phyloP scores from a whole-genome alignment of 768 basidiomycete species.

The Arthromyces matolae region DNA sequence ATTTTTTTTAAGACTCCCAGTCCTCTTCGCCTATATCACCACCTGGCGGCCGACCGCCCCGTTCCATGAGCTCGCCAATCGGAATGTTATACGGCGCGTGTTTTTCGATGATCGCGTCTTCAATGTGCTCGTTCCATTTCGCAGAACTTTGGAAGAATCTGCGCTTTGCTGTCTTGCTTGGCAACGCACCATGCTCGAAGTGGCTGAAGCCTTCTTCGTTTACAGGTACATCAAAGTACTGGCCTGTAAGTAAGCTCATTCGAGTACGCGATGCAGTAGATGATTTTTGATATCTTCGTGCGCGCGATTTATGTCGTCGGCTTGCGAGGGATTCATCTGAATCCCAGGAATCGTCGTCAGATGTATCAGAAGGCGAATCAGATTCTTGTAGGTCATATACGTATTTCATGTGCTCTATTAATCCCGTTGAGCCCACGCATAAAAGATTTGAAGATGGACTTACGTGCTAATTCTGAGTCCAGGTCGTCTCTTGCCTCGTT shows the following conservation, averaged over 20 bases:
- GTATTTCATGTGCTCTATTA: constrained; percentile 60
- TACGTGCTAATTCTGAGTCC: constrained; percentile 67
- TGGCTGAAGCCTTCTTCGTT: constrained; percentile 43
- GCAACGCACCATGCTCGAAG: constrained; percentile 35
- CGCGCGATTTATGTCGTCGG: constrained; percentile 34
- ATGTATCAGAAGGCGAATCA: constrained; percentile 44
- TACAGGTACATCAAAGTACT: constrained; percentile 49
- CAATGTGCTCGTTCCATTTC: constrained; percentile 32
- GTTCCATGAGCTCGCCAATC: constrained; percentile 23
- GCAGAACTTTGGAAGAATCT: constrained; percentile 56
- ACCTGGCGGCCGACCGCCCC: constrained; percentile 17
- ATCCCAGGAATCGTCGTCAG: constrained; percentile 41
- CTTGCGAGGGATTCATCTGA: constrained; percentile 25
- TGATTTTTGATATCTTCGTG: constrained; percentile 15
- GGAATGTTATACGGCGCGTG: constrained; percentile 11
- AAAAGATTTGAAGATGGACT: constrained; percentile 23
- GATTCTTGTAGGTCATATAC: constrained; percentile 57
- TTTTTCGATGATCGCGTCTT: constrained; percentile 18
- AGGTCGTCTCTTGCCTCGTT: constrained; percentile 56
- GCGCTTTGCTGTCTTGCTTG: constrained; percentile 40
- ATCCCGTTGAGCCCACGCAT: background rate
- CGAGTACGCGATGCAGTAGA: constrained; percentile 38
- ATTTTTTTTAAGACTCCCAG: constrained; percentile 27
- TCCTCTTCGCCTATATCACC: constrained; percentile 24
- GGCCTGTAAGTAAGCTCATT: constrained; percentile 67